Base-by-base conservation (phyloP, 768 basidiomycete species). In the Mycena leptocephala region DNA sequence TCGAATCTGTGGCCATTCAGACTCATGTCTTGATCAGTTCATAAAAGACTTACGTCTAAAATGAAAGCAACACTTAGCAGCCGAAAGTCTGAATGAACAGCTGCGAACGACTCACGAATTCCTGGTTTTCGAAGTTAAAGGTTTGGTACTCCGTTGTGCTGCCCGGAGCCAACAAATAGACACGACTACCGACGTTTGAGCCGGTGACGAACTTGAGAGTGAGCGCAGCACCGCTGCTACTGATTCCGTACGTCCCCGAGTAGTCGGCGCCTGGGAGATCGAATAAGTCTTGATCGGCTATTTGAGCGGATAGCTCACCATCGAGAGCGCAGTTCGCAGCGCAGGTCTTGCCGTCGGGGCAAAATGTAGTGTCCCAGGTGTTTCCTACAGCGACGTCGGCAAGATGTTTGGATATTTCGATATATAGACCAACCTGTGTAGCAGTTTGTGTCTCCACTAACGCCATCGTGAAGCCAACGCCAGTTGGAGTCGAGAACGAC, bases 111-210 rank as follows among this genome's bases (percentile, higher is more conserved):
- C 76, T 64, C 51, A 76, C 75, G 85, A 92, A 91, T 84, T 92
- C 91, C 79, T 89, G 86, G 84, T 91, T 90, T 76, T 86, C 79
- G 81, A 89, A 85, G 82, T 90, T 88, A 87, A 92, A 91, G 79
- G 84, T 83, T 77, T 86, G 82, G 85, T 92, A 92, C 58, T 81
- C 74, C 76, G 83, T 81, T 68, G 88, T 86, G 78, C 85, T 85
- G 39, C 86, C 85, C 76, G 86, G 85, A 48, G 84, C 81, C 85
- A 92, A 83, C 77, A 91, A 86, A 85, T 92, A 91, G 75, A 86
- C 81, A 71, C 86, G 86, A 53, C 85, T 84, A 28, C 86, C 86
- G 72, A 86, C 80, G 81, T 87, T 87, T 2, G 46, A 37, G 18
- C 79, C 74, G 59, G 88, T 89, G 67, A 88, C 83, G 81, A 90